Evolutionary conservation across 2,329 filamentous ascomycete species (phyloP), one percentile per base, ranked within the genome.

Genomic region (Diplocarpon rosae): DNA sequence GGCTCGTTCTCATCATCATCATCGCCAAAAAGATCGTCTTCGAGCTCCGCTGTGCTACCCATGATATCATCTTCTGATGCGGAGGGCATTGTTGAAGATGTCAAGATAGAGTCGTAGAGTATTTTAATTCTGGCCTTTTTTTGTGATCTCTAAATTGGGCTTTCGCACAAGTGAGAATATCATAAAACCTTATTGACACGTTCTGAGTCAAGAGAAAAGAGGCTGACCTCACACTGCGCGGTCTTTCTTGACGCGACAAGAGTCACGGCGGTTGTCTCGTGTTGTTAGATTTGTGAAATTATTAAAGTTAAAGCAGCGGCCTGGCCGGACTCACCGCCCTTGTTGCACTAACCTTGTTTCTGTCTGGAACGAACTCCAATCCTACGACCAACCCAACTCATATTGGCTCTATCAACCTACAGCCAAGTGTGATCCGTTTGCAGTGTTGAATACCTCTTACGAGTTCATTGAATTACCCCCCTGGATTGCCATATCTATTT

Each of bases 11-110:
- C 52, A 4, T 62, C 65, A 33, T 67, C 73, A 41, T 72, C 74
- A 46, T 78, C 75, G 42, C 76, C 77, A 49, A 81, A 80, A 37
- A 80, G 69, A 57, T 80, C 77, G 57, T 77, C 76, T 46, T 66
- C 73, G 39, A 72, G 71, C 45, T 76, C 73, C 28, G 66, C 64
- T 39, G 64, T 53, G 63, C 43, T 75, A 34, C 54, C 52, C 42
- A 57, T 53, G 13, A 56, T 27, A 30, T 59, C 57, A 17, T 62
- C 60, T 40, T 61, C 59, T 24, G 50, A 50, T 9, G 50, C 49
- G 20, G 56, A 52, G 14, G 53, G 37, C 53, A 56, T 56, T 10
- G 35, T 46, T 2, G n/a, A 12, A 9, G 3, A 3, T 5, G 9
- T n/a, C n/a, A 37, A n/a, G 27, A 14, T 12, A 39, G 32, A 9